Evolutionary conservation across 768 basidiomycete species (phyloP), one percentile per base, ranked within the genome.

Genomic region (Boletus subparvulus): DNA sequence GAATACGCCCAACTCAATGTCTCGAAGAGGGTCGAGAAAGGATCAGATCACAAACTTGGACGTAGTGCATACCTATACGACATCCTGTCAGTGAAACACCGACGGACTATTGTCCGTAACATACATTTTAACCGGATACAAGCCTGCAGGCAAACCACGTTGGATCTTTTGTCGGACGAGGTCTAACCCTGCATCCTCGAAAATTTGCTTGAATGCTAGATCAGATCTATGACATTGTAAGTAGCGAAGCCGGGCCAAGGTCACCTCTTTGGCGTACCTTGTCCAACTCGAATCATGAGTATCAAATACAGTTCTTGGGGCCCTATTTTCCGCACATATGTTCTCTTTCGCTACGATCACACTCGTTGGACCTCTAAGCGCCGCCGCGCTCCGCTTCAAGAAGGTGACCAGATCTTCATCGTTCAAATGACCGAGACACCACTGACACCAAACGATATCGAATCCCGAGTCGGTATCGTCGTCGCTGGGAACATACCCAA

Each of bases 361-460:
- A 52, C 87, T 85, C 41, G 72, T 63, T 2, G 66, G 72, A 35
- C 64, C 53, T n/a, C 86, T 77, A 55, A 98, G 69, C 0, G 92
- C 84, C 3, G 72, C 74, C 46, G 79, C 78, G 58, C 86, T 80
- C 46, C 85, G 77, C 61, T 78, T 75, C 61, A 98, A 79, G 74
- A 98, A 98, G 3, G 75, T 70, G 28, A 92, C 80, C 24, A 98
- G 81, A 68, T 96, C 90, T 9, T 69, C 66, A 68, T 95, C 86
- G 52, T 78, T 82, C 55, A 97, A 78, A 75, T 95, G 91, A 3
- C 92, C 91, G 16, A 98, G 80, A 75, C 95, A 96, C 96, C 96
- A 98, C 71, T 99, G 96, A 65, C 92, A 92, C 95, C 92, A 94
- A 55, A 96, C 82, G 51, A 94, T 82, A 72, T 99, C 96, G 73